Evolutionary conservation across 352 stramenopile species (phyloP).

Genomic region (Elongisporangium anandrum): DNA sequence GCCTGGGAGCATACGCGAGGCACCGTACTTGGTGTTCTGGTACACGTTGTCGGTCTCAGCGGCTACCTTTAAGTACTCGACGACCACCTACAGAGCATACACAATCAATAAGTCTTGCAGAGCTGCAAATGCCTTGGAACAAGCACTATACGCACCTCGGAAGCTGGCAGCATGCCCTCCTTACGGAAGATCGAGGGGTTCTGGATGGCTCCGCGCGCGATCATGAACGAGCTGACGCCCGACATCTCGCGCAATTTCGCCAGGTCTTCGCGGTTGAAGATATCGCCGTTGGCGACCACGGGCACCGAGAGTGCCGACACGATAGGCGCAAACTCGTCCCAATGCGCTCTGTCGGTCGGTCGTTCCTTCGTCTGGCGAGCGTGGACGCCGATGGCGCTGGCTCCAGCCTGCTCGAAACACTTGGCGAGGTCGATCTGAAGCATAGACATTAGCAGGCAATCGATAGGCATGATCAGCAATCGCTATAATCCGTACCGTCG

Average conservation of each 20-base stretch:
- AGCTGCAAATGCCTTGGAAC: no score
- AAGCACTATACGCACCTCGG: slow-evolving; percentile 25
- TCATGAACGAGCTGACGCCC: slow-evolving; percentile 70
- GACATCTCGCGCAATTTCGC: slow-evolving; percentile 51
- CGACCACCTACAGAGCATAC: slow-evolving; percentile 23
- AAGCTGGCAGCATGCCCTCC: slow-evolving; percentile 53
- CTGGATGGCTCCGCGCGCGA: slow-evolving; percentile 73
- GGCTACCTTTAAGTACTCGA: slow-evolving; percentile 65
- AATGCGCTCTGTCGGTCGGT: slow-evolving; percentile 62
- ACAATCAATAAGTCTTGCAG: no score
- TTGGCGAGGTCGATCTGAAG: slow-evolving; percentile 61
- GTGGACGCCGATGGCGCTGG: slow-evolving; percentile 68
- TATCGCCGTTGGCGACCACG: slow-evolving; percentile 87
- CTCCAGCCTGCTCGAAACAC: slow-evolving; percentile 58
- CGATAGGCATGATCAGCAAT: not conserved
- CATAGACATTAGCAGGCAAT: not conserved
- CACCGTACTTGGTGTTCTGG: slow-evolving; percentile 91
- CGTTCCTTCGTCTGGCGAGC: slow-evolving; percentile 61
- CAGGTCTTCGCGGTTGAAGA: slow-evolving; percentile 77
- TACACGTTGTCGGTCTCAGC: slow-evolving; percentile 86
- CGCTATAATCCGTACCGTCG: slow-evolving; percentile 39
- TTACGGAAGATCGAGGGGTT: slow-evolving; percentile 84
- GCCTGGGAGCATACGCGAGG: slow-evolving; percentile 77
- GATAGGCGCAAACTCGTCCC: slow-evolving; percentile 61
- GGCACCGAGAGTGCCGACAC: slow-evolving; percentile 73